Evolutionary conservation across 805 yeast species (phyloP), one percentile per base, ranked within the genome.

Genomic region (Schizosaccharomyces japonicus): DNA sequence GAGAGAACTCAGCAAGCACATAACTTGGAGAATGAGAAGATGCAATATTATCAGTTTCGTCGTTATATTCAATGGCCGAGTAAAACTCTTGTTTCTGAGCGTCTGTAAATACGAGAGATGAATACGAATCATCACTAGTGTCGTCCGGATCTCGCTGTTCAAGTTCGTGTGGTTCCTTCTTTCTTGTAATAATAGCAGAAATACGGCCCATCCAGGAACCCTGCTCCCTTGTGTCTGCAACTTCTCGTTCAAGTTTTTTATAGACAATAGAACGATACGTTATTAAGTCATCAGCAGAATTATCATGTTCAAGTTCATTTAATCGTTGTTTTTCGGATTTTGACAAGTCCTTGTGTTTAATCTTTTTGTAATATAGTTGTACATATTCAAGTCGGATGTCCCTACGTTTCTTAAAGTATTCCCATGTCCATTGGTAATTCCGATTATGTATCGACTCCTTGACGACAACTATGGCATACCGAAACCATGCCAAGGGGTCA

Each of bases 51-150:
- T 56, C 50, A 1, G 77, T 64, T 27, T 73, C 74, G 1, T 67
- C 94, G 54, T 85, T 81, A 58, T 77, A 85, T 52, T 85, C 99
- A 52, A 90, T 85, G 0, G 95, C 93, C 51, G 82, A 93, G 57
- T 83, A 85, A 19, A 90, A 66, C 50, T 92, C 98, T 57, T 82
- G 70, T 52, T 81, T 70, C 57, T 90, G 95, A 53, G 84, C 94
- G 11, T 82, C 94, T 0, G 90, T 73, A 59, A 90, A 71, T 26
- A 76, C 58, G 2, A 67, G 63, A 6, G 64, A 58, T 3, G n/a
- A n/a, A n/a, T n/a, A n/a, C n/a, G n/a, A n/a, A n/a, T n/a, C n/a
- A n/a, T n/a, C n/a, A n/a, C n/a, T n/a, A n/a, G n/a, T n/a, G n/a
- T n/a, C n/a, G n/a, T n/a, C n/a, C n/a, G n/a, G n/a, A n/a, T n/a